phyloP scores from a whole-genome alignment of 1,139 yeast genomes.

The Williopsis jadinii region DNA sequence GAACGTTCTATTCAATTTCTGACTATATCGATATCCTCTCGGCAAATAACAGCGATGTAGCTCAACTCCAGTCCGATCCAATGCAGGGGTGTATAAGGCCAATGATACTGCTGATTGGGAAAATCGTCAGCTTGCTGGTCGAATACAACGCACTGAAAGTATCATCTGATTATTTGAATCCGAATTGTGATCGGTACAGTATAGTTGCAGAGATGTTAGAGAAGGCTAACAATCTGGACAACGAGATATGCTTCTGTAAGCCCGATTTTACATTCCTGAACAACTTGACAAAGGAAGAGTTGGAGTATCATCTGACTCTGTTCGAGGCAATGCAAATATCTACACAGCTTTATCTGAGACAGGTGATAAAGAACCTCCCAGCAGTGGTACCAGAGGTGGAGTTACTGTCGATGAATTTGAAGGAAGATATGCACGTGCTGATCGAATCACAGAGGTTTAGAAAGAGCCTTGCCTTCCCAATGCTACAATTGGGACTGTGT shows the following conservation, averaged over 20 bases:
- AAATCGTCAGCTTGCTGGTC: conserved; percentile 18
- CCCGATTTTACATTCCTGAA: conserved; percentile 14
- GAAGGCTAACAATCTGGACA: conserved; percentile 16
- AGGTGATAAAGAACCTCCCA: conserved; percentile 20
- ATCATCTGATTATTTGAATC: conserved; percentile 3
- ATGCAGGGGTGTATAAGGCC: conserved; percentile 23
- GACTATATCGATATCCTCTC: conserved; percentile 16
- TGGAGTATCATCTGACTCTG: conserved; percentile 22
- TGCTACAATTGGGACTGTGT: conserved; percentile 21
- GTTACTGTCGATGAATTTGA: conserved; percentile 15
- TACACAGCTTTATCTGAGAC: conserved; percentile 19
- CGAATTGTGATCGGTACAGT: conserved; percentile 11
- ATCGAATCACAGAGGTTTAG: conserved; percentile 9
- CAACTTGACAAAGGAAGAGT: conserved; percentile 8
- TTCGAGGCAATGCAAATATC: conserved; percentile 23
- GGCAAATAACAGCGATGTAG: background rate
- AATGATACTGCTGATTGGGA: conserved; percentile 17
- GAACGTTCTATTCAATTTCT: conserved; percentile 23
- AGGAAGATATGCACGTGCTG: conserved; percentile 17
- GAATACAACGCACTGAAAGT: conserved; percentile 14
- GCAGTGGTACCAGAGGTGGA: conserved; percentile 24
- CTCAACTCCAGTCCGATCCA: conserved; percentile 13
- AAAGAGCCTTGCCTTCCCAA: conserved; percentile 21
- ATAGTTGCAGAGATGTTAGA: conserved; percentile 14
- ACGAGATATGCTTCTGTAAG: conserved; percentile 12